Conservation (phyloP, 495 filamentous ascomycete species). For the Tuber calosporum region DNA sequence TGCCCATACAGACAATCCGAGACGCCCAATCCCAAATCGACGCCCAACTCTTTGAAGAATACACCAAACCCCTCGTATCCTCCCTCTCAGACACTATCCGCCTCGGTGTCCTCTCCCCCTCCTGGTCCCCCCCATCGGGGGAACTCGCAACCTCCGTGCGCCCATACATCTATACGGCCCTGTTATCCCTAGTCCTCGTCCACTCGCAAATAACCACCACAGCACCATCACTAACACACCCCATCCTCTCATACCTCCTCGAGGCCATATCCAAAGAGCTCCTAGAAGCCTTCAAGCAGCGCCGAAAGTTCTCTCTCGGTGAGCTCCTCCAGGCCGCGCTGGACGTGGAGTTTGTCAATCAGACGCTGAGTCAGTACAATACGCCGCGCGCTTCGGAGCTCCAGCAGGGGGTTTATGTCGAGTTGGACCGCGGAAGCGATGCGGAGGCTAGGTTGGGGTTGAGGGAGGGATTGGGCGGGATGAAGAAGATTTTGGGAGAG, state of each 20-base stretch:
- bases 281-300: slow-evolving; percentile 60
- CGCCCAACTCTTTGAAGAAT: slow-evolving; percentile 78
- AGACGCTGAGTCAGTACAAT: slow-evolving; percentile 80
- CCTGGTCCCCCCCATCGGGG: slow-evolving; percentile 59
- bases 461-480: slow-evolving; percentile 79
- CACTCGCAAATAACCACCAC: slow-evolving; percentile 90
- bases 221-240: slow-evolving; percentile 58
- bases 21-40: slow-evolving; percentile 88
- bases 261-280: slow-evolving; percentile 66
- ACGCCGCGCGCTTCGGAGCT: slow-evolving; percentile 69
- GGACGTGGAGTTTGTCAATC: slow-evolving; percentile 92
- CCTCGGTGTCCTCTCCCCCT: slow-evolving; percentile 59
- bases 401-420: slow-evolving; percentile 82
- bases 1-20: slow-evolving; percentile 56
- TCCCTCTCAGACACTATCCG: slow-evolving; percentile 57
- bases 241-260: slow-evolving; percentile 72
- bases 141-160: slow-evolving; percentile 64
- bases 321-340: slow-evolving; percentile 92
- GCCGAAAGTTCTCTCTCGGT: slow-evolving; percentile 62
- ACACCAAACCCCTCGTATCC: slow-evolving; percentile 65
- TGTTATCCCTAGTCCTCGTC: slow-evolving; percentile 74
- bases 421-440: slow-evolving; percentile 77
- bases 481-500: slow-evolving; percentile 75
- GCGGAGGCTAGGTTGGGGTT: slow-evolving; percentile 69
- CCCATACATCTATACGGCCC: slow-evolving; percentile 79